Percentiles rank a stretch among this genome's conserved stretches.
phyloP scores from a whole-genome alignment of 352 stramenopile species.

The Phytophthora podocarpi region DNA sequence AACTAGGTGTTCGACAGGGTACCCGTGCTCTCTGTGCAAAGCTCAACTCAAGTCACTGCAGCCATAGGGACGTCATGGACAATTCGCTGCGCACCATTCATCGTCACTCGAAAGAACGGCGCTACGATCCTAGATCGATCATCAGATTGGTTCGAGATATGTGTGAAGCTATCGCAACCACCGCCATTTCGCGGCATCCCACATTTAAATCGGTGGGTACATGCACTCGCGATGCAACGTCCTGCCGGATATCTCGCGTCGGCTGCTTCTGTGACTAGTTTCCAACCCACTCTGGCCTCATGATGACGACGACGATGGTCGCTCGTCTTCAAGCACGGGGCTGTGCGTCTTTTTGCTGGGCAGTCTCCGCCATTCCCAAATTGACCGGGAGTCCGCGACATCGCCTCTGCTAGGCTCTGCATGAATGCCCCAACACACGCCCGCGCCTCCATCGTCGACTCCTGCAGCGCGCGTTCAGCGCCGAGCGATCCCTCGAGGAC shows the following conservation, averaged over 20 bases:
- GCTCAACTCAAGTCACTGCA: too few species aligned
- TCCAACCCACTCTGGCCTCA: conserved; percentile 17
- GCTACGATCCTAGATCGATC: too few species aligned
- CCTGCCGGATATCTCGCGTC: conserved; percentile 5
- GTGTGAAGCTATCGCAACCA: too few species aligned
- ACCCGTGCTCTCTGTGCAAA: conserved; percentile 22
- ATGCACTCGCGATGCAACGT: conserved; percentile 7
- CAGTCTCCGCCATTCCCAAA: conserved; percentile 19
- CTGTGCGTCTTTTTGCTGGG: too few species aligned
- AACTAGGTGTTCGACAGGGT: conserved; percentile 10
- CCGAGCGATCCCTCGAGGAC: conserved; percentile 7
- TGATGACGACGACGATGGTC: conserved; percentile 9
- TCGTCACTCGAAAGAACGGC: too few species aligned
- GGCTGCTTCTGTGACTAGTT: conserved; percentile 4
- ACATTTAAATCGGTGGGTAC: conserved; percentile 19
- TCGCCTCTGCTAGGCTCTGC: conserved; percentile 11
- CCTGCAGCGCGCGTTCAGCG: conserved; percentile 7
- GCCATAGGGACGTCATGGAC: too few species aligned
- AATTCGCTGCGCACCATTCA: too few species aligned
- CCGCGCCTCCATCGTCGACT: not conserved
- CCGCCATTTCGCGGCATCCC: too few species aligned
- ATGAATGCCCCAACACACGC: conserved; percentile 23
- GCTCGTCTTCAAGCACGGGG: too few species aligned
- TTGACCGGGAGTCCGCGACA: conserved; percentile 6
- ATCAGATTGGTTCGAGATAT: too few species aligned